Percentiles rank a stretch among this genome's conserved stretches.
phyloP scores from a whole-genome alignment of 352 stramenopile genomes.

The Globisporangium iwayamae region DNA sequence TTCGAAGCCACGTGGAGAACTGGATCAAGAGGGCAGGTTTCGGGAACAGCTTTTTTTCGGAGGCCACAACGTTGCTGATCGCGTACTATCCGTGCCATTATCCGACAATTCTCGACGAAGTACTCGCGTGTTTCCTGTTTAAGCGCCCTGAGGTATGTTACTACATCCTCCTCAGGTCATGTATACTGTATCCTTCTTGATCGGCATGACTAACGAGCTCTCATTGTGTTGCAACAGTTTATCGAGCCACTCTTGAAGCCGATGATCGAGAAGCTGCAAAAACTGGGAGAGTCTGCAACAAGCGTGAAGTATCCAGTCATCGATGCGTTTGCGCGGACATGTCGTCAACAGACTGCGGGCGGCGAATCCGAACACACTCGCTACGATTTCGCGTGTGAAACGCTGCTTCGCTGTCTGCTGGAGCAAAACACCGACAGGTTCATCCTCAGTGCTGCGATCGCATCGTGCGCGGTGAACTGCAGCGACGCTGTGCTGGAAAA shows the following conservation, averaged over 20 bases:
- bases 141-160: conserved; percentile 52
- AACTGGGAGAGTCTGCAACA: conserved; percentile 54
- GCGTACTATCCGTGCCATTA: conserved; percentile 84
- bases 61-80: conserved; percentile 66
- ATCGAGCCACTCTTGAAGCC: conserved; percentile 53
- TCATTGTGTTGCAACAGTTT: conserved; percentile 20
- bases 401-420: conserved; percentile 69
- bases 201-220: conserved; percentile 5
- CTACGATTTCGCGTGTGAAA: conserved; percentile 63
- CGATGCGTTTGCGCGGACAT: conserved; percentile 53
- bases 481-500: conserved; percentile 44
- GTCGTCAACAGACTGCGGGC: conserved; percentile 12
- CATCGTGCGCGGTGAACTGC: conserved; percentile 51
- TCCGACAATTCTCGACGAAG: conserved; percentile 76
- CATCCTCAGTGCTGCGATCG: conserved; percentile 71
- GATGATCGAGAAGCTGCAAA: conserved; percentile 75
- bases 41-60: conserved; percentile 58
- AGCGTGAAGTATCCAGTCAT: conserved; percentile 65
- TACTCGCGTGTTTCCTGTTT: conserved; percentile 73
- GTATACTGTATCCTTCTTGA: background rate
- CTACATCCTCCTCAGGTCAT: background rate
- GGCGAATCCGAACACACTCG: conserved; percentile 21
- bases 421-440: conserved; percentile 76
- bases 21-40: conserved; percentile 71
- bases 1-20: conserved; percentile 64